Evolutionary conservation across 2,329 filamentous ascomycete species (phyloP), one percentile per base, ranked within the genome.

Genomic region (Pezicula neosporulosa): DNA sequence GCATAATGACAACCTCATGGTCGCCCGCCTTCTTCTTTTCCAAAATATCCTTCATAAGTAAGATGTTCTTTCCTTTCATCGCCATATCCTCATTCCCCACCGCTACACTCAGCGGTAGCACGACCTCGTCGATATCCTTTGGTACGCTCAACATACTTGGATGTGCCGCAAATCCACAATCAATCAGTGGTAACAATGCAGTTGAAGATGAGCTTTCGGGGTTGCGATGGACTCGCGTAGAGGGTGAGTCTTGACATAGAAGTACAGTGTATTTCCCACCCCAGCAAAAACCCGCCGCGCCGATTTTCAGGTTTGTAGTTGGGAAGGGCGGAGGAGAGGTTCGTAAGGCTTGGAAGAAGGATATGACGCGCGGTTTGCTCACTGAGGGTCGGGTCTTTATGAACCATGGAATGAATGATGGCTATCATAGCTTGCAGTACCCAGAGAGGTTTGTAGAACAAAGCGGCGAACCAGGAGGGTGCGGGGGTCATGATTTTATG

Each of bases 231-330:
- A 60, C 52, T 3, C 61, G 50, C 7, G 59, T 57, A 21, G 57
- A 58, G 1, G 62, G 59, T 5, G 66, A 59, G 53, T 72, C 69
- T 15, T 72, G 70, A 10, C 73, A 69, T 3, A 85, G 72, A n/a
- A 73, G 62, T 8, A 81, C 62, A 2, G 72, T 67, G 56, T 83
- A 75, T 54, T 78, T 77, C 21, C 80, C 83, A 21, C 82, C 82
- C 82, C 82, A 86, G 70, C 81, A 85, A 68, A 82, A 85, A 0
- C 82, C 83, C 0, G 78, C 78, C 0, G 72, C 77, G 19, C 75
- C 80, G 43, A 85, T 66, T 50, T 72, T 73, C 6, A 71, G 60
- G 13, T 60, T 51, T 16, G 63, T 51, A n/a, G 63, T 61, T 49
- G 48, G 47, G 50, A 57, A 63, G 13, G 62, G 61, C 8, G 62